These are phyloP conservation scores for Austroboletus eburneus DNA, from an alignment of 768 basidiomycete genomes.

Conservation along the genomic window DNA sequence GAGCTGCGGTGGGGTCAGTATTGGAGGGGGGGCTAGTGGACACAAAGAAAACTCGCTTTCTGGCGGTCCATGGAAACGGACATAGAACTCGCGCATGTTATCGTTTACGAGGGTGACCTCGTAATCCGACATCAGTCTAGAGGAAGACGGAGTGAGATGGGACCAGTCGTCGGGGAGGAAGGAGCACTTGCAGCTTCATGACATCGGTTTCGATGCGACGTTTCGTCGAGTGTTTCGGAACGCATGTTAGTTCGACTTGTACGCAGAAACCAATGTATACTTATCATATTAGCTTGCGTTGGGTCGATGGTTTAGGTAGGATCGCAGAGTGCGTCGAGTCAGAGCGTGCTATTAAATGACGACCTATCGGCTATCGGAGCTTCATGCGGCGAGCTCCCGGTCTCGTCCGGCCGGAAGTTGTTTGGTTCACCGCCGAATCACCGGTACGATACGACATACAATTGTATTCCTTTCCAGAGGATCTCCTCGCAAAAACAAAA, in stretches of 20 bases:
- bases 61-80: constrained; percentile 87
- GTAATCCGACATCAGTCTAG: constrained; percentile 96
- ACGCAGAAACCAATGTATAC: constrained; percentile 33
- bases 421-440: not conserved
- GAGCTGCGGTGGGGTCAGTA: constrained; percentile 64
- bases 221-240: constrained; percentile 65
- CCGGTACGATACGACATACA: not conserved
- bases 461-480: constrained; percentile 17
- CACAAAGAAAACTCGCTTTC: constrained; percentile 66
- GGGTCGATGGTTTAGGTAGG: constrained; percentile 12
- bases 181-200: constrained; percentile 83
- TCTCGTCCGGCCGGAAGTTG: constrained; percentile 10
- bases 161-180: not conserved
- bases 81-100: constrained; percentile 98
- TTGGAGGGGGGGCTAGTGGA: constrained; percentile 4
- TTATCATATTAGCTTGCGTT: constrained; percentile 52
- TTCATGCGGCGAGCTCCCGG: constrained; percentile 12
- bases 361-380: constrained; percentile 9
- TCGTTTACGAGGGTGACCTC: constrained; percentile 97
- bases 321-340: not conserved
- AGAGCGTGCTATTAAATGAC: constrained; percentile 6
- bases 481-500: constrained; percentile 4
- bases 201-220: constrained; percentile 98
- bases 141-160: constrained; percentile 10
- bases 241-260: constrained; percentile 24